Evolutionary conservation across 306 rosid genomes (phyloP).

Genomic region (Fragaria nilgerrensis): DNA sequence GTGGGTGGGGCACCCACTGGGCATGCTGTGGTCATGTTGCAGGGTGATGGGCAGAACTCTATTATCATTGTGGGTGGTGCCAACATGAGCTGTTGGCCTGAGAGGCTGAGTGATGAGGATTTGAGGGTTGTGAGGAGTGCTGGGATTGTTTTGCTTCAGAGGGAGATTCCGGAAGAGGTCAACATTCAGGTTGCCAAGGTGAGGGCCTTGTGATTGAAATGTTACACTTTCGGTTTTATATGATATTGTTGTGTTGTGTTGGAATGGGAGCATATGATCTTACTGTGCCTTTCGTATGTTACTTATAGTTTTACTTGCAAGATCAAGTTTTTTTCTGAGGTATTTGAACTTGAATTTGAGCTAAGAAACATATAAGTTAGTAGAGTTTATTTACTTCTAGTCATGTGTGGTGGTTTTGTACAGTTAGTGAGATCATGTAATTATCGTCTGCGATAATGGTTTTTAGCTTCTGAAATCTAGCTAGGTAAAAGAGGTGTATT

Average conservation of each 20-base stretch:
- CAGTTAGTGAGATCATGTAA: not conserved
- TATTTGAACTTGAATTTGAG: too few species aligned
- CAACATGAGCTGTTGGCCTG: conserved; percentile 72
- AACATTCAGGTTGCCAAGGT: conserved; percentile 91
- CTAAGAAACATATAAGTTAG: not conserved
- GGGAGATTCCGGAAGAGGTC: conserved; percentile 85
- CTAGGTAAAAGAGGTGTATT: not conserved
- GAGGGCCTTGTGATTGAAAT: conserved; percentile 15
- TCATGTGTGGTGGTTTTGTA: not conserved
- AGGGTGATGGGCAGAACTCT: conserved; percentile 78
- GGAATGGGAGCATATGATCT: not conserved
- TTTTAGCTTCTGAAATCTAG: not conserved
- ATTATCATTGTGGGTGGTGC: conserved; percentile 88
- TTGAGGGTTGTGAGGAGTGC: conserved; percentile 60
- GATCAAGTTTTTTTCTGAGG: not conserved
- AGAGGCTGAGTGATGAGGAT: conserved; percentile 35
- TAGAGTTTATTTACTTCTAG: not conserved
- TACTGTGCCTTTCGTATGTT: not conserved
- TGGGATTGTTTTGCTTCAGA: conserved; percentile 84
- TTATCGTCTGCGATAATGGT: not conserved
- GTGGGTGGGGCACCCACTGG: conserved; percentile 58
- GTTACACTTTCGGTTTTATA: not conserved
- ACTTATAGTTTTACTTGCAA: not conserved
- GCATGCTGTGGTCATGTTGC: conserved; percentile 89
- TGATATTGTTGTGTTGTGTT: not conserved